Evolutionary conservation across 2,329 filamentous ascomycete species (phyloP).

Genomic region (Trichoderma sp.): DNA sequence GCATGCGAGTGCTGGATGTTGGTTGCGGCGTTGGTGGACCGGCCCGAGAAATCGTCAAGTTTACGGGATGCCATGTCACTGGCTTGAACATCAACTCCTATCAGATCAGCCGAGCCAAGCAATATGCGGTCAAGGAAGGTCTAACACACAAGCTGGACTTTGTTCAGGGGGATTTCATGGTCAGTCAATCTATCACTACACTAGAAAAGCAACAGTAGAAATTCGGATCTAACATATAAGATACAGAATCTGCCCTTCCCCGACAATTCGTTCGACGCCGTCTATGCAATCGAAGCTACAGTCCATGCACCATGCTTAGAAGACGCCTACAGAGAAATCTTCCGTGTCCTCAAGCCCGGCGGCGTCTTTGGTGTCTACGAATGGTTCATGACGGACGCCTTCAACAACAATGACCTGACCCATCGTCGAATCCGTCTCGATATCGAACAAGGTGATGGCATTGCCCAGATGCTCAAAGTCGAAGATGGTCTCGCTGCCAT

Average conservation of each 20-base stretch:
- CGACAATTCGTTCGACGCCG: constrained; percentile 88
- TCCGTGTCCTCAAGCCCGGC: constrained; percentile 92
- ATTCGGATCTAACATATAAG: constrained; percentile 27
- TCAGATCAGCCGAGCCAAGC: constrained; percentile 91
- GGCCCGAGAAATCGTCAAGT: constrained; percentile 93
- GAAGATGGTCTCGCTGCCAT: constrained; percentile 81
- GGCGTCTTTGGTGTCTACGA: constrained; percentile 97
- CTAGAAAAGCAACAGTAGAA: too few relatives aligned
- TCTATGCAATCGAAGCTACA: constrained; percentile 97
- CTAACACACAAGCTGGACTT: constrained; percentile 79
- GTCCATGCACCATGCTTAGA: constrained; percentile 89
- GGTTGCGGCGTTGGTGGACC: constrained; percentile 97
- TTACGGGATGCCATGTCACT: constrained; percentile 84
- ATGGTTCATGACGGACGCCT: constrained; percentile 97
- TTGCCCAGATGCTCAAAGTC: constrained; percentile 94
- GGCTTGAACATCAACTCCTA: constrained; percentile 99
- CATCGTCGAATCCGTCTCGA: constrained; percentile 90
- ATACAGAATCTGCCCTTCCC: constrained; percentile 87
- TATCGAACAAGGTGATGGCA: constrained; percentile 94
- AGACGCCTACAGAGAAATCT: constrained; percentile 93
- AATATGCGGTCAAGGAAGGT: constrained; percentile 80
- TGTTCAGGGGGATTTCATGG: constrained; percentile 97
- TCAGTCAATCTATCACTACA: constrained; percentile 36
- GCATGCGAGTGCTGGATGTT: constrained; percentile 90
- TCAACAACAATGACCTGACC: constrained; percentile 83